Evolutionary conservation across 768 basidiomycete species (phyloP).

Genomic region (Boletus eberwhitei): DNA sequence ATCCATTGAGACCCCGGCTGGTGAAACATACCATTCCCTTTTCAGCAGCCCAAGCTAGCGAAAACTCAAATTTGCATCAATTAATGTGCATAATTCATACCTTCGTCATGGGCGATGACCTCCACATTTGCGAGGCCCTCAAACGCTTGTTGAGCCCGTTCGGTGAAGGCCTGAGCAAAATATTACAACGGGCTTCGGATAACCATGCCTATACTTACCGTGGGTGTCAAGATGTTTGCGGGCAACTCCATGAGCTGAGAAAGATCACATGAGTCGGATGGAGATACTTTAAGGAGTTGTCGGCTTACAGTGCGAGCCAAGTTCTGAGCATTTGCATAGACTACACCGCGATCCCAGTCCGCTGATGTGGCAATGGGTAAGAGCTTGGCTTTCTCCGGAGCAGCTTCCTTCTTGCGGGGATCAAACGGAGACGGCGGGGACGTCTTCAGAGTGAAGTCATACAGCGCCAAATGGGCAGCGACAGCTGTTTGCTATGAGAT

Average conservation of each 20-base stretch:
- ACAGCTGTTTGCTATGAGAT: slow-evolving; percentile 48
- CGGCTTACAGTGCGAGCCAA: slow-evolving; percentile 65
- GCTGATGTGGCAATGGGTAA: slow-evolving; percentile 41
- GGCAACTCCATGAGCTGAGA: slow-evolving; percentile 77
- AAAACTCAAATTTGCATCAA: background rate
- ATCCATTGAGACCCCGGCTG: background rate
- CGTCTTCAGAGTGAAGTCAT: slow-evolving; percentile 79
- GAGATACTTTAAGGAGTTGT: background rate
- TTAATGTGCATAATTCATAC: slow-evolving; percentile 33
- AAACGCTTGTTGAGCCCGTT: slow-evolving; percentile 68
- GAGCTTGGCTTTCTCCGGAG: slow-evolving; percentile 49
- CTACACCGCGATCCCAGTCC: slow-evolving; percentile 70
- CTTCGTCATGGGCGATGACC: slow-evolving; percentile 70
- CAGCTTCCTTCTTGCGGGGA: slow-evolving; percentile 50
- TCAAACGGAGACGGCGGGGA: slow-evolving; percentile 62
- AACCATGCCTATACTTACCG: slow-evolving; percentile 39
- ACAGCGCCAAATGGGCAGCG: slow-evolving; percentile 70
- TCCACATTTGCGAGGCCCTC: slow-evolving; percentile 63
- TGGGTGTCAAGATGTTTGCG: slow-evolving; percentile 83
- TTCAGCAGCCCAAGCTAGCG: slow-evolving; percentile 71
- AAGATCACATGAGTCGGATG: background rate
- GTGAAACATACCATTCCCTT: slow-evolving; percentile 67
- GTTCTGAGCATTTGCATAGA: slow-evolving; percentile 78
- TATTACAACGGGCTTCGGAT: background rate
- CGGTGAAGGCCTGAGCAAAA: slow-evolving; percentile 55